Evolutionary conservation across 2,329 filamentous ascomycete genomes (phyloP), one percentile per base, ranked within the genome.

Genomic region (Albifimbria verrucaria): DNA sequence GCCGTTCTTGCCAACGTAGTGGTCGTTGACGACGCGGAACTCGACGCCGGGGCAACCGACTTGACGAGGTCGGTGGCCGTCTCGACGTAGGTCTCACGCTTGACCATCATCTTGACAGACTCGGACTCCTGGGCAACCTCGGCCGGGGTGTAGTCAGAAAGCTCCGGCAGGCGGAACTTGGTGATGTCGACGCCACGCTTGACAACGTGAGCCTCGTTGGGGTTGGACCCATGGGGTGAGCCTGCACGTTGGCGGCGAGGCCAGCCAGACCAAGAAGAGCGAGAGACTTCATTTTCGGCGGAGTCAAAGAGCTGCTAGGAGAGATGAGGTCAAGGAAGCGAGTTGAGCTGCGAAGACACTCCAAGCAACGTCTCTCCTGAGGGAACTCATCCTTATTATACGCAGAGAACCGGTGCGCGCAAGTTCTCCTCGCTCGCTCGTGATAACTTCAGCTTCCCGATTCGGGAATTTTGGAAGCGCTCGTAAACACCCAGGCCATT

Each of bases 1-100:
- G 9, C 81, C 80, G 51, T 82, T 82, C 45, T 60, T 65, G n/a
- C 81, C 75, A 11, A 79, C 69, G 48, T 84, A 85, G 59, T 77
- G 72, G 60, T 83, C 80, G 1, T 73, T 62, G 0, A 77, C 75
- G 7, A 81, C 56, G 20, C 81, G 78, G 65, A 83, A 85, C 21
- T 70, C 65, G 3, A 67, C 68, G 17, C 62, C 60, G 74, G 72
- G 2, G 52, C 62, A 3, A 64, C 51, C 7, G 62, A 65, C 66
- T 76, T 73, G 36, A 79, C 68, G 28, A 77, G 60, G n/a, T 71
- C 71, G 4, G 65, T 73, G 2, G 77, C 77, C 15, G 73, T 72
- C 39, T 74, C 69, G 20, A 78, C 66, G 48, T 77, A 78, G 24
- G 67, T 64, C 9, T 59, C 68, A 32, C 68, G 65, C 53, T 59